These are phyloP conservation scores for Multifurca ochricompacta DNA, from an alignment of 768 basidiomycete species.

Conservation along the genomic window DNA sequence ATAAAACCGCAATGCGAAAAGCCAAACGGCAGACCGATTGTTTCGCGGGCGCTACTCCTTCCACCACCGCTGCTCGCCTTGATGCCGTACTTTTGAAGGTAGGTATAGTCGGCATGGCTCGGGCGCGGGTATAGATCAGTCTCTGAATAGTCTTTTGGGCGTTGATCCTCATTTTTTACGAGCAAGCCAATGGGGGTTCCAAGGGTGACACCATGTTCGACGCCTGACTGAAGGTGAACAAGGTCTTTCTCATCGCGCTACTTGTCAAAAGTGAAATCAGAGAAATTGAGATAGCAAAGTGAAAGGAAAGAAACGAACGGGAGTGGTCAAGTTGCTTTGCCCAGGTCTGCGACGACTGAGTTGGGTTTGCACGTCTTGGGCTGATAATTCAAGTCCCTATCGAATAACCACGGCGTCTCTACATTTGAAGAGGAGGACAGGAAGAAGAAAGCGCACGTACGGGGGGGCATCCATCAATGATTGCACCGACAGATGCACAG, in stretches of 20 bases:
- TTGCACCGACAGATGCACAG: conserved; percentile 93
- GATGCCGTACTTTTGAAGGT: conserved; percentile 93
- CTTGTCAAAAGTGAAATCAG: neutral
- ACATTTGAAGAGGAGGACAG: neutral
- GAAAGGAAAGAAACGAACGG: conserved; percentile 45
- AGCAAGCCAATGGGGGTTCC: conserved; percentile 97
- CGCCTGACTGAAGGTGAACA: conserved; percentile 88
- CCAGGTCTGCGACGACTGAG: conserved; percentile 88
- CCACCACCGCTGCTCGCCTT: conserved; percentile 98
- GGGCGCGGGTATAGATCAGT: conserved; percentile 97
- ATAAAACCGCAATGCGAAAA: neutral
- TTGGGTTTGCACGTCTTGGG: conserved; percentile 85
- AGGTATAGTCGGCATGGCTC: conserved; percentile 96
- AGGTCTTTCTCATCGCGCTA: conserved; percentile 94
- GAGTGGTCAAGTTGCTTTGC: conserved; percentile 94
- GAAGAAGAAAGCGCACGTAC: conserved; percentile 38
- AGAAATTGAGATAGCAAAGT: neutral
- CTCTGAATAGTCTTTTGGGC: conserved; percentile 97
- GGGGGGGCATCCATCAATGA: conserved; percentile 96
- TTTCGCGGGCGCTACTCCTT: conserved; percentile 90
- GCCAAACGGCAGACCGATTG: conserved; percentile 77
- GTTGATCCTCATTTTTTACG: conserved; percentile 95
- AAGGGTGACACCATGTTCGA: conserved; percentile 89
- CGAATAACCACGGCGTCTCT: neutral
- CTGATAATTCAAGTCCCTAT: conserved; percentile 75